These are phyloP conservation scores for Penicillium verrucosum DNA, from an alignment of 2,329 filamentous ascomycete genomes.

Conservation along the genomic window DNA sequence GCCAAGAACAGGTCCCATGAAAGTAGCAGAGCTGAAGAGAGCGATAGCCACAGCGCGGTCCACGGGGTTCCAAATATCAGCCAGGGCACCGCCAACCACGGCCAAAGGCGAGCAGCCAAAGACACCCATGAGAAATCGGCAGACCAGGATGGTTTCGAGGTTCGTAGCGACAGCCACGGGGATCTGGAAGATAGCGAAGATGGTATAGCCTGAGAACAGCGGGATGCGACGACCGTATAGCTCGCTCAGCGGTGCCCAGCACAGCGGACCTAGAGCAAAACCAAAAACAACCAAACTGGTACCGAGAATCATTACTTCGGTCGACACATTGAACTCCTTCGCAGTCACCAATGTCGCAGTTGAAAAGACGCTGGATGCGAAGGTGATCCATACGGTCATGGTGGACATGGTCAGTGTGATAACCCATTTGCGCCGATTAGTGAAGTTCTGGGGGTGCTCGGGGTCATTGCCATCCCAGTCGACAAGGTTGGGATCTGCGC, in stretches of 20 bases:
- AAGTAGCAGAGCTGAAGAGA: conserved; percentile 47
- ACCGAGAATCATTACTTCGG: conserved; percentile 50
- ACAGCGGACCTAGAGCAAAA: conserved; percentile 39
- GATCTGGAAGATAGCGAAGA: conserved; percentile 54
- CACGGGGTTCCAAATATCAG: conserved; percentile 50
- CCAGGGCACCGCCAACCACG: conserved; percentile 50
- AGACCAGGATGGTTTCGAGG: conserved; percentile 51
- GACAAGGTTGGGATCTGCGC: conserved; percentile 30
- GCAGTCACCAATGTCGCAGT: conserved; percentile 43
- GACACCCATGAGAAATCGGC: conserved; percentile 51
- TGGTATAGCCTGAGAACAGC: conserved; percentile 46
- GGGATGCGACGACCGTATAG: conserved; percentile 49
- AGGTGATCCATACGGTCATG: conserved; percentile 49
- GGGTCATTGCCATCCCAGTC: conserved; percentile 33
- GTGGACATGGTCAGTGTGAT: conserved; percentile 42
- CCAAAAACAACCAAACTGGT: conserved; percentile 51
- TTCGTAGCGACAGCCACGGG: conserved; percentile 53
- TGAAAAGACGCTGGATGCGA: conserved; percentile 48
- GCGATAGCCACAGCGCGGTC: conserved; percentile 48
- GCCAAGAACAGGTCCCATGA: conserved; percentile 49
- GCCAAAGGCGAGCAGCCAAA: conserved; percentile 51
- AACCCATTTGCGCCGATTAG: conserved; percentile 36
- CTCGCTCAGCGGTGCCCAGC: conserved; percentile 45
- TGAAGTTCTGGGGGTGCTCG: conserved; percentile 31
- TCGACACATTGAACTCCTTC: conserved; percentile 45